phyloP scores from a whole-genome alignment of 305 asterid species.

The Fraxinus platypoda region DNA sequence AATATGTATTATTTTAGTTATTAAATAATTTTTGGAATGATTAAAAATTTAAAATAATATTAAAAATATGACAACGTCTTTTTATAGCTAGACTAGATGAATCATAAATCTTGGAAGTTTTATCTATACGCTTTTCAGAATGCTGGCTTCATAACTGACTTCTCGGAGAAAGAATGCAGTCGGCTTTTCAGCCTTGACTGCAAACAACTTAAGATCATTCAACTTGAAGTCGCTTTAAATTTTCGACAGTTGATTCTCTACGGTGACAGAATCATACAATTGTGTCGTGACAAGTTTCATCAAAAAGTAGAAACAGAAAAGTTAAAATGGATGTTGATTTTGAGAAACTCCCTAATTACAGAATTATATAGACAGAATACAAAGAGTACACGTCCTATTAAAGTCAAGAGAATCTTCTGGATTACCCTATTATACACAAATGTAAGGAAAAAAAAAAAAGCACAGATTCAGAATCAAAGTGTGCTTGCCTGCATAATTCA shows the following conservation, averaged over 20 bases:
- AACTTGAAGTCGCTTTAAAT: background rate
- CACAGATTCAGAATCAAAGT: background rate
- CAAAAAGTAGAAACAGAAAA: background rate
- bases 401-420: background rate
- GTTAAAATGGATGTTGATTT: background rate
- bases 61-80: too few relatives aligned
- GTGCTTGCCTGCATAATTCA: background rate
- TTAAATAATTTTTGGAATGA: too few relatives aligned
- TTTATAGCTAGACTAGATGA: too few relatives aligned
- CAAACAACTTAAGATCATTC: background rate
- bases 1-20: too few relatives aligned
- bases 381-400: background rate
- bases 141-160: background rate
- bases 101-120: too few relatives aligned
- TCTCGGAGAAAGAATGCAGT: background rate
- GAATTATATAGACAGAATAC: background rate
- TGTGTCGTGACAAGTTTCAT: background rate
- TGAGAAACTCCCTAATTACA: background rate
- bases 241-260: background rate
- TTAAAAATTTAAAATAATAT: too few relatives aligned
- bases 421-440: constrained; percentile 1
- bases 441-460: background rate
- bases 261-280: too few relatives aligned
- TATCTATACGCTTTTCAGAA: too few relatives aligned
- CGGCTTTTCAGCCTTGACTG: background rate